Conservation (phyloP, 2,329 filamentous ascomycete genomes). For the Podosphaera xanthii region DNA sequence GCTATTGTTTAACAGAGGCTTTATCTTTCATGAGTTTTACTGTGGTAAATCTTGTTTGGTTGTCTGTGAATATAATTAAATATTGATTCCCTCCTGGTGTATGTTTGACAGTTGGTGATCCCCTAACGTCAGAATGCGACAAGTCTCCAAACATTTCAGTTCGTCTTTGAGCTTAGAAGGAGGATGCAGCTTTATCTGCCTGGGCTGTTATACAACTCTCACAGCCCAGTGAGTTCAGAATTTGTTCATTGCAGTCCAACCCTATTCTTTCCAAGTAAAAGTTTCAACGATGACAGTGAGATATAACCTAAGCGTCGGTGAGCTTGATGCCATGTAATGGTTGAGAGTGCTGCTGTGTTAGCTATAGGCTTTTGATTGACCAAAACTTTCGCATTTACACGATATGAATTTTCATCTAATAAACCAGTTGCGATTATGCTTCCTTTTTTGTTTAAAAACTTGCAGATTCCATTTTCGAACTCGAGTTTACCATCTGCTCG, state of each 20-base stretch:
- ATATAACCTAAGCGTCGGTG: neutral
- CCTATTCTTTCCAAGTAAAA: neutral
- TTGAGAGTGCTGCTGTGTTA: neutral
- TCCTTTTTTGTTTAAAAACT: neutral
- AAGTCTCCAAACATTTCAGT: neutral
- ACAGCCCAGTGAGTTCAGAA: neutral
- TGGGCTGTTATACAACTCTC: neutral
- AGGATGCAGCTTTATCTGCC: neutral
- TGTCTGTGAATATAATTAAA: neutral
- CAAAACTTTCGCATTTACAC: neutral
- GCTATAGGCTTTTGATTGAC: neutral
- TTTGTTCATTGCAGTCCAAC: neutral
- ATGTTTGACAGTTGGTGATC: neutral
- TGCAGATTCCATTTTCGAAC: neutral
- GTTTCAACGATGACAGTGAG: neutral
- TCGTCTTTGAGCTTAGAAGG: neutral
- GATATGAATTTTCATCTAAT: neutral
- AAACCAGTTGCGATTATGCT: neutral
- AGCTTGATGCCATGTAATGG: neutral
- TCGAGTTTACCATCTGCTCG: neutral
- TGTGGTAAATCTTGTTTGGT: neutral
- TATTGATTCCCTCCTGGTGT: neutral
- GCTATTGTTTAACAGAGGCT: neutral
- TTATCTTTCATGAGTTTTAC: conserved; percentile 1
- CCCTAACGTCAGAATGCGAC: neutral